Base-by-base conservation (phyloP, 495 filamentous ascomycete genomes). In the Penicillium cataractarum region DNA sequence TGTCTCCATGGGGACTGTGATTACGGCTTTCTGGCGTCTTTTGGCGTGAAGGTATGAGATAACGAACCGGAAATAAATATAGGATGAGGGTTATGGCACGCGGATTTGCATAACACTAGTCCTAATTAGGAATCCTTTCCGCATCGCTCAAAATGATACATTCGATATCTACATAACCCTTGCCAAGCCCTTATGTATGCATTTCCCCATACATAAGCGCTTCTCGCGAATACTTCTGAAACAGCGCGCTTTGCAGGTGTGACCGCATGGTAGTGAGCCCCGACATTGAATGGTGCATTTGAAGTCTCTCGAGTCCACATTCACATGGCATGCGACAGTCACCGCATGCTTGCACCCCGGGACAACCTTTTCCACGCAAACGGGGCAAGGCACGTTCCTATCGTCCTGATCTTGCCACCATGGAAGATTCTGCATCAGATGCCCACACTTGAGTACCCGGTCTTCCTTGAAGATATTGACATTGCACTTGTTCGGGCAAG, bases 381-480 rank as follows among this genome's bases (percentile, higher is more conserved):
- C 66, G 19, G 72, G 58, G 58, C 82, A 86, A 33, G 62, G 62
- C 32, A 84, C 71, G 4, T 15, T 57, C 6, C 66, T 63, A 4
- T 74, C 67, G 39, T 78, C 66, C 63, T 84, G 84, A 31, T 75
- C 65, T 59, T 83, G 74, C 67, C 82, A 81, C 63, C 89, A 94
- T 9, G 57, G 62, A 24, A 90, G 69, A 4, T 68, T 66, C 13
- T 48, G 57, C n/a, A 73, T 66, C 0, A 66, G 26, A 67, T 93
- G 90, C 0, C 85, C 86, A 65, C 90, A 94, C 9, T 79, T 74
- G 9, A 93, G 78, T 6, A 24, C 10, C 4, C 86, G 71, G 46
- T 83, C 55, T 4, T 65, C 37, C 17, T 72, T 37, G 37, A 62
- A 57, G 48, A 90, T 61, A 1, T 55, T 48, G 12, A 79, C 62